Conservation (phyloP, 768 basidiomycete genomes). For the Amanita molliuscula region DNA sequence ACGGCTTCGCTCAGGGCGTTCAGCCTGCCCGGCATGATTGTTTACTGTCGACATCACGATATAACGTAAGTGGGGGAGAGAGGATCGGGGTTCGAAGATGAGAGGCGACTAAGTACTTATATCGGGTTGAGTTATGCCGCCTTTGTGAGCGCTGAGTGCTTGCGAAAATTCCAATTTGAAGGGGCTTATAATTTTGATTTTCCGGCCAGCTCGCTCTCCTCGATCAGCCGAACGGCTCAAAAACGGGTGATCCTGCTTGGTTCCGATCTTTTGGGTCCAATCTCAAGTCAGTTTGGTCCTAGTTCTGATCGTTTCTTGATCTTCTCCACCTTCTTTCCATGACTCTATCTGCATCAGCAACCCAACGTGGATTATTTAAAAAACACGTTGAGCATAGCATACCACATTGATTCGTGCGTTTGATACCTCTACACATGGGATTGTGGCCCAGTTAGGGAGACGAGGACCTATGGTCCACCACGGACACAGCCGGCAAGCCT, state of each 20-base stretch:
- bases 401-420: neutral
- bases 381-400: conserved; percentile 10
- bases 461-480: neutral
- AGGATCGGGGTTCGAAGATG: conserved; percentile 42
- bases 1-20: conserved; percentile 76
- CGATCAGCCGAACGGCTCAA: conserved; percentile 29
- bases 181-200: conserved; percentile 26
- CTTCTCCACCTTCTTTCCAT: conserved; percentile 2
- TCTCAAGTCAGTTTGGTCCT: conserved; percentile 8
- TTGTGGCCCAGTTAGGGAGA: neutral
- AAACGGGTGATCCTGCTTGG: conserved; percentile 27
- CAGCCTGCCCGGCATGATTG: conserved; percentile 42
- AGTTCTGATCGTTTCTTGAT: conserved; percentile 3
- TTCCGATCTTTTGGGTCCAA: conserved; percentile 15
- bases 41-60: conserved; percentile 50
- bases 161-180: conserved; percentile 19
- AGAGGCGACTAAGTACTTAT: conserved; percentile 27
- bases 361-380: conserved; percentile 5
- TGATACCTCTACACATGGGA: neutral
- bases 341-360: conserved; percentile 1
- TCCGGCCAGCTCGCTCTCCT: conserved; percentile 42
- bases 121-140: conserved; percentile 20
- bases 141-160: conserved; percentile 21
- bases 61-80: conserved; percentile 39
- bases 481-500: conserved; percentile 19